Evolutionary conservation across 805 yeast genomes (phyloP), one percentile per base, ranked within the genome.

Genomic region (Phaffomyces opuntiae): DNA sequence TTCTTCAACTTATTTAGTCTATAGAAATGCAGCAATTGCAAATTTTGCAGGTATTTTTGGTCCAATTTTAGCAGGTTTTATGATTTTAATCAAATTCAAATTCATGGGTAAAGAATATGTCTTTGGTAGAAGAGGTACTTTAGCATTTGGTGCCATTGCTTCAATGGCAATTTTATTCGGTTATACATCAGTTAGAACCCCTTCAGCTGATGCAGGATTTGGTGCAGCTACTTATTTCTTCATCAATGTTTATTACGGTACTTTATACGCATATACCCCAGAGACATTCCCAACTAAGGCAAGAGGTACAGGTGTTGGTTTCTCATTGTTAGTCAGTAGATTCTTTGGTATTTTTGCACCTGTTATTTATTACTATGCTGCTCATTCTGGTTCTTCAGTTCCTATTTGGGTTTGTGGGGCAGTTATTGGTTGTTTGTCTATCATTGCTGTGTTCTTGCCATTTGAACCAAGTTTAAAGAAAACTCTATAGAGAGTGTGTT

Each of bases 321-420:
- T 80, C 16, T 75, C 81, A 9, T 69, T 83, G n/a, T 77, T 78
- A 7, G 67, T 69, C 32, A 73, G 73, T 50, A 64, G 84, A 61
- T 53, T 76, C 26, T 63, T 75, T 43, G 83, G 82, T 43, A 73
- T 73, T 19, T 69, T 78, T 55, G 80, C 80, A 7, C 84, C 84
- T 19, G 74, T 78, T 31, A 73, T 77, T 40, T 77, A 74, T 52
- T 77, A 66, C 58, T 60, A 50, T 39, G 75, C 80, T 53, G 65
- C 62, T 2, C 46, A 62, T 38, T 66, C 76, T 45, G 68, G 73
- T n/a, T 69, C 80, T 3, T 56, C 79, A 1, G 78, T 80, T 16
- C 84, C 84, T 5, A 76, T 79, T 41, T 80, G 75, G 72, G 80
- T 78, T 16, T 71, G 80, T 54, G 83, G 82, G 38, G 80, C 77